A percentile compares a stretch with the other conserved stretches of the same genome.
phyloP scores from a whole-genome alignment of 2,329 filamentous ascomycete genomes.

The Coleophoma cylindrospora region DNA sequence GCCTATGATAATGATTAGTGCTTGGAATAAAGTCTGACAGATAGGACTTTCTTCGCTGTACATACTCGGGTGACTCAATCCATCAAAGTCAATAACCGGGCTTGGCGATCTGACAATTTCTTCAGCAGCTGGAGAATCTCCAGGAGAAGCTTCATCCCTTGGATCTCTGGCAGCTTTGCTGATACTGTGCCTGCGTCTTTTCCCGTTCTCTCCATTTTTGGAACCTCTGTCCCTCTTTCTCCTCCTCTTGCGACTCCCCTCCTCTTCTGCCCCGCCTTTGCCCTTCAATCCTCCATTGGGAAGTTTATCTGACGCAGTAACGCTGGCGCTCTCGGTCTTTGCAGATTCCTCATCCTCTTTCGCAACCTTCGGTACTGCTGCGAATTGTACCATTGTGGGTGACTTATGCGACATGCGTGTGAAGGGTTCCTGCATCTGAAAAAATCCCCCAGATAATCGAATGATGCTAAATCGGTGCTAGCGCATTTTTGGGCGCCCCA shows the following conservation, averaged over 20 bases:
- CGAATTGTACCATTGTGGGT: constrained; percentile 17
- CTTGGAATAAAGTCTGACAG: neutral
- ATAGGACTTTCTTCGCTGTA: neutral
- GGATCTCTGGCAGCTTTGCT: constrained; percentile 59
- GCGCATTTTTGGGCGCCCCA: neutral
- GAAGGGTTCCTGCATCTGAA: neutral
- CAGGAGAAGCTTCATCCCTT: constrained; percentile 39
- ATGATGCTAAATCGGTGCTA: neutral
- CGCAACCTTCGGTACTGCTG: constrained; percentile 4
- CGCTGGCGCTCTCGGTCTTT: constrained; percentile 3
- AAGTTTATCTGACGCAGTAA: constrained; percentile 6
- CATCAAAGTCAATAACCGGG: constrained; percentile 57
- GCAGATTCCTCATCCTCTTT: constrained; percentile 7
- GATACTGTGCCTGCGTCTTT: constrained; percentile 45
- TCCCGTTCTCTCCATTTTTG: constrained; percentile 10
- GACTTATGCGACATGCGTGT: no score
- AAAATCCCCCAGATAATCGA: neutral
- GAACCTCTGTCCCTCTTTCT: constrained; percentile 21
- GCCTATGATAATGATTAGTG: constrained; percentile 31
- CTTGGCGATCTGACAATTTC: constrained; percentile 39
- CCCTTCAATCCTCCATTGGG: constrained; percentile 12
- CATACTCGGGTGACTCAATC: constrained; percentile 53
- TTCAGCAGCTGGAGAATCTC: constrained; percentile 12
- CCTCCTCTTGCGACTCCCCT: constrained; percentile 6
- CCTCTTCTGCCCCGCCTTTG: constrained; percentile 9